These are phyloP conservation scores for Thalassiosira profunda DNA, from an alignment of 108 stramenopile genomes.

Conservation along the genomic window DNA sequence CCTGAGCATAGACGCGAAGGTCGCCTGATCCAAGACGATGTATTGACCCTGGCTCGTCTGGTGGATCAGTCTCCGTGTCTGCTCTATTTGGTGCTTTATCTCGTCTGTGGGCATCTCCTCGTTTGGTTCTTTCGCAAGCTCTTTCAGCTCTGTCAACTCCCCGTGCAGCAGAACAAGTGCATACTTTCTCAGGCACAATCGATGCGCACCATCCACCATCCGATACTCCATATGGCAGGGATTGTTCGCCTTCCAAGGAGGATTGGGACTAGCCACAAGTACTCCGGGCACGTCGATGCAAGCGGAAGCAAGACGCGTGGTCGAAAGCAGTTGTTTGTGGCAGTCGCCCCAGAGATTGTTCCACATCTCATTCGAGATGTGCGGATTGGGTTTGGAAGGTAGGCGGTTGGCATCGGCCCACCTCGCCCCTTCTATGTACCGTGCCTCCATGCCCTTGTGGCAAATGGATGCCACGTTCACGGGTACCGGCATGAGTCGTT, in stretches of 20 bases:
- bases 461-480: conserved; percentile 21
- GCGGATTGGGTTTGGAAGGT: conserved; percentile 4
- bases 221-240: conserved; percentile 33
- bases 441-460: conserved; percentile 40
- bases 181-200: conserved; percentile 40
- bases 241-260: conserved; percentile 30
- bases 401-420: not conserved
- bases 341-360: conserved; percentile 18
- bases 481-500: conserved; percentile 14
- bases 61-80: conserved; percentile 3
- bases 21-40: conserved; percentile 26
- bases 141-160: conserved; percentile 25
- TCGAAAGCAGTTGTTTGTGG: conserved; percentile 25
- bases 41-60: not conserved
- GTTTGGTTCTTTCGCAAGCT: not conserved
- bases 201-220: conserved; percentile 46
- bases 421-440: not conserved
- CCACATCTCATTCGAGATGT: conserved; percentile 18
- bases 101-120: not conserved
- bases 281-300: conserved; percentile 45
- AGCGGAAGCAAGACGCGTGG: conserved; percentile 8
- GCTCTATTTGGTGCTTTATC: conserved; percentile 1
- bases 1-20: conserved; percentile 25
- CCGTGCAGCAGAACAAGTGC: conserved; percentile 7
- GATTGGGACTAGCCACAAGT: conserved; percentile 13